Conservation (phyloP, 2,329 filamentous ascomycete genomes). For the Bisporella sp. region DNA sequence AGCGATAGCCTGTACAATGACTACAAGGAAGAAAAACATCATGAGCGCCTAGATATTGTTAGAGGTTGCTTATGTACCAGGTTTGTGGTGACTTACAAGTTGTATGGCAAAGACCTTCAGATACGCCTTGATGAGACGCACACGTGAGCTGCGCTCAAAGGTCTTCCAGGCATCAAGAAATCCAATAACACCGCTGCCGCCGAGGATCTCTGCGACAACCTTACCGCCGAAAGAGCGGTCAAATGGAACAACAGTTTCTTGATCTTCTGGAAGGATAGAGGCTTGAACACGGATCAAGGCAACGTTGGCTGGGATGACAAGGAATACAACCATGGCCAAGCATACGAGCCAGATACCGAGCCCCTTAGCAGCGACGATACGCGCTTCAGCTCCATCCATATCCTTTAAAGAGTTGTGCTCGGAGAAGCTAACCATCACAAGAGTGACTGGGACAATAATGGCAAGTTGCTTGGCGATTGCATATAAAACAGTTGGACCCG, state of each 20-base stretch:
- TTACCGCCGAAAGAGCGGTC: slow-evolving; percentile 79
- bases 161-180: slow-evolving; percentile 73
- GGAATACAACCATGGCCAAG: slow-evolving; percentile 30
- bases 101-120: slow-evolving; percentile 60
- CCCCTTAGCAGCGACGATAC: slow-evolving; percentile 36
- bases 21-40: too few species aligned
- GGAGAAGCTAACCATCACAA: slow-evolving; percentile 32
- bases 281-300: slow-evolving; percentile 79
- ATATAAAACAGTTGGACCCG: slow-evolving; percentile 56
- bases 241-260: slow-evolving; percentile 82
- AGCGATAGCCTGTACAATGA: too few species aligned
- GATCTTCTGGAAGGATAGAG: slow-evolving; percentile 72
- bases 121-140: slow-evolving; percentile 68
- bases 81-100: slow-evolving; percentile 23
- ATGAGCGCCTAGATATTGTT: too few species aligned
- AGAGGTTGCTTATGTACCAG: too few species aligned
- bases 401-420: slow-evolving; percentile 24
- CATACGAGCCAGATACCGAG: slow-evolving; percentile 43
- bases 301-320: slow-evolving; percentile 70
- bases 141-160: slow-evolving; percentile 66
- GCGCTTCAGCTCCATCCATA: slow-evolving; percentile 20
- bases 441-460: slow-evolving; percentile 37
- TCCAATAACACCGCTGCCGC: slow-evolving; percentile 63
- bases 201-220: slow-evolving; percentile 63
- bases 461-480: slow-evolving; percentile 50